Percentiles rank a stretch among this genome's conserved stretches.
Evolutionary conservation across 345 rosid genomes (phyloP).

Genomic region (Corchorus capsularis): DNA sequence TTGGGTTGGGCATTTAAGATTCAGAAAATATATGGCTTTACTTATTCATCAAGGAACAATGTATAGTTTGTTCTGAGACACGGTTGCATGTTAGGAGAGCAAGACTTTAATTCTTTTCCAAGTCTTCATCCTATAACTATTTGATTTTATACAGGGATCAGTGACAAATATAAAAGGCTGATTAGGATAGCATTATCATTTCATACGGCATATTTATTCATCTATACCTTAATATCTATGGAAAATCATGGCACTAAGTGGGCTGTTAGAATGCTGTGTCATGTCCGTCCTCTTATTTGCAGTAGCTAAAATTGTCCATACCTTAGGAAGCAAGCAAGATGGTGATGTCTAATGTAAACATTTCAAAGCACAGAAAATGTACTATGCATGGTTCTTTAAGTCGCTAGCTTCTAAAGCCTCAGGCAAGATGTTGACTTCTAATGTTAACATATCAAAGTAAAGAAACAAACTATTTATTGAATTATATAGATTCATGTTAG

Average conservation of each 20-base stretch:
- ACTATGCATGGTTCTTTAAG: not conserved
- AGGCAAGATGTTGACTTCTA: not conserved
- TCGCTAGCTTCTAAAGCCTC: not conserved
- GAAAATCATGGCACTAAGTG: not conserved
- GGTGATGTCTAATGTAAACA: not conserved
- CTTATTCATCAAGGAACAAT: not conserved
- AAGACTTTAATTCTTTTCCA: not conserved
- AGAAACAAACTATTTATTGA: not conserved
- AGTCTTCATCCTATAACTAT: not conserved
- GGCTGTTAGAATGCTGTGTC: not conserved
- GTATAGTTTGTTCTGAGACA: not conserved
- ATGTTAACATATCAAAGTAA: not conserved
- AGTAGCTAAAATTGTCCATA: not conserved
- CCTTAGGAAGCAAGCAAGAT: not conserved
- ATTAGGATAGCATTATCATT: slow-evolving; percentile 2
- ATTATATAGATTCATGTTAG: not conserved
- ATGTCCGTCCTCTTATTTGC: not conserved
- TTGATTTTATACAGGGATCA: slow-evolving; percentile 3
- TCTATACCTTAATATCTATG: not conserved
- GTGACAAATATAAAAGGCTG: not conserved
- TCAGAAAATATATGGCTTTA: not conserved
- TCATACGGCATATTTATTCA: not conserved
- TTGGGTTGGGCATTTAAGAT: not conserved
- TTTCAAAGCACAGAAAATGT: not conserved
- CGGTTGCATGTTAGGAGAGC: not conserved